phyloP scores from a whole-genome alignment of 1,139 yeast species.

The Geotrichum klebahnii region DNA sequence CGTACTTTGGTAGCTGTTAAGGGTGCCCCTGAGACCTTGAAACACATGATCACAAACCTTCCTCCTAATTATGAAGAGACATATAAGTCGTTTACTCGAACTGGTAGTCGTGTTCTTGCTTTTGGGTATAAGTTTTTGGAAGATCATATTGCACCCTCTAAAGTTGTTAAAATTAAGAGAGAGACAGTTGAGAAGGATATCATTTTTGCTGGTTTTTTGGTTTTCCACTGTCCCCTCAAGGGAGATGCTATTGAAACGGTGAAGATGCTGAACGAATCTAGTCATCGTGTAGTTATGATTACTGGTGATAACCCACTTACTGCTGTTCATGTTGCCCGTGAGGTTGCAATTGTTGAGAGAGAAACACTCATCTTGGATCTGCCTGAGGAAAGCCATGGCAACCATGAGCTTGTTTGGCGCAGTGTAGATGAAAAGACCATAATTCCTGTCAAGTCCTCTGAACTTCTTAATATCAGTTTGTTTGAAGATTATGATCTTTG shows the following conservation, averaged over 20 bases:
- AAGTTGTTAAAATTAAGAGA: slow-evolving; percentile 59
- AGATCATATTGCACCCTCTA: slow-evolving; percentile 47
- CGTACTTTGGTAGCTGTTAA: slow-evolving; percentile 76
- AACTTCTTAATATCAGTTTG: slow-evolving; percentile 52
- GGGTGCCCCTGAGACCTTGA: slow-evolving; percentile 99
- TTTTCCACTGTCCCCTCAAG: slow-evolving; percentile 96
- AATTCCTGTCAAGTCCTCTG: slow-evolving; percentile 63
- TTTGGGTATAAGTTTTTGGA: slow-evolving; percentile 78
- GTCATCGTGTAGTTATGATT: slow-evolving; percentile 91
- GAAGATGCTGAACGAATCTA: slow-evolving; percentile 87
- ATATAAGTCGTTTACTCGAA: slow-evolving; percentile 85
- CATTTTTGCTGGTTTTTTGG: slow-evolving; percentile 85
- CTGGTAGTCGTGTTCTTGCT: slow-evolving; percentile 95
- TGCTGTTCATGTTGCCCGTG: slow-evolving; percentile 95
- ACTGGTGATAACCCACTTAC: slow-evolving; percentile 99
- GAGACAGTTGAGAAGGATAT: slow-evolving; percentile 71
- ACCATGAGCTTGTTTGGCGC: slow-evolving; percentile 74
- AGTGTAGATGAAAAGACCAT: slow-evolving; percentile 71
- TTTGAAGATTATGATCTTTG: slow-evolving; percentile 78
- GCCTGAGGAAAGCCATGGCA: slow-evolving; percentile 52
- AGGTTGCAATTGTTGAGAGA: slow-evolving; percentile 79
- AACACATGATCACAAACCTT: slow-evolving; percentile 63
- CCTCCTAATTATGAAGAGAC: slow-evolving; percentile 82
- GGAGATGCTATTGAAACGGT: slow-evolving; percentile 87
- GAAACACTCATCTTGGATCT: slow-evolving; percentile 84